A percentile compares a stretch with the other conserved stretches of the same genome.
phyloP scores from a whole-genome alignment of 2,329 filamentous ascomycete species.

The Aureobasidium musti region DNA sequence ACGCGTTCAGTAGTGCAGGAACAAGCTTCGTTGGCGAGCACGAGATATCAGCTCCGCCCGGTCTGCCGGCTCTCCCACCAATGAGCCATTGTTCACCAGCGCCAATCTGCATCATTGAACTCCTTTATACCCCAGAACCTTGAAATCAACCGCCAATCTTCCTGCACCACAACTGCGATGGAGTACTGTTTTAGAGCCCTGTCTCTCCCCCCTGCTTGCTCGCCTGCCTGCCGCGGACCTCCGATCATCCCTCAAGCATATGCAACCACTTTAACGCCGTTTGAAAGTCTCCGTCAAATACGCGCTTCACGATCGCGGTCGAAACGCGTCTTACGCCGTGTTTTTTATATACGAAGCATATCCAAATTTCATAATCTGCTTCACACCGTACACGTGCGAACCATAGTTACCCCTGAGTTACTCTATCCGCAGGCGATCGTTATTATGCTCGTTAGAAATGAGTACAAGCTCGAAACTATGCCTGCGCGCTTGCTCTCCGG shows the following conservation, averaged over 20 bases:
- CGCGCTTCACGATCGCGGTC: slow-evolving; percentile 16
- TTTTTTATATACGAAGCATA: slow-evolving; percentile 1
- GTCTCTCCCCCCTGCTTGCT: slow-evolving; percentile 18
- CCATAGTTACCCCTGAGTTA: background rate
- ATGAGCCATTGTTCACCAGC: slow-evolving; percentile 13
- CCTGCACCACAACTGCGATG: slow-evolving; percentile 9
- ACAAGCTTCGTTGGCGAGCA: slow-evolving; percentile 26
- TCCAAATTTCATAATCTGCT: slow-evolving; percentile 20
- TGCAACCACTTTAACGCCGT: slow-evolving; percentile 29
- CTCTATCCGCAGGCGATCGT: slow-evolving; percentile 9
- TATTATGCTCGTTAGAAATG: slow-evolving; percentile 10
- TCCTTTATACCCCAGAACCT: slow-evolving; percentile 23
- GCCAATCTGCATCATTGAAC: slow-evolving; percentile 26
- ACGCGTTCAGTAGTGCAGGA: slow-evolving; percentile 23
- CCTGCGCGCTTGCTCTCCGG: background rate
- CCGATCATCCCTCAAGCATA: slow-evolving; percentile 15
- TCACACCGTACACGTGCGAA: background rate
- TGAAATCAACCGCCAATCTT: slow-evolving; percentile 23
- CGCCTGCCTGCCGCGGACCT: background rate
- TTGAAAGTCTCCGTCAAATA: slow-evolving; percentile 8
- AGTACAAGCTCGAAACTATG: background rate
- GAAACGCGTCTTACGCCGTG: slow-evolving; percentile 17
- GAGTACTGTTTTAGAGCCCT: slow-evolving; percentile 6
- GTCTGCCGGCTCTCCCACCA: slow-evolving; percentile 13
- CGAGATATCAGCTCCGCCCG: slow-evolving; percentile 26